These are phyloP conservation scores for Geotrichum aggregatum DNA, from an alignment of 1,139 yeast species.

Conservation along the genomic window DNA sequence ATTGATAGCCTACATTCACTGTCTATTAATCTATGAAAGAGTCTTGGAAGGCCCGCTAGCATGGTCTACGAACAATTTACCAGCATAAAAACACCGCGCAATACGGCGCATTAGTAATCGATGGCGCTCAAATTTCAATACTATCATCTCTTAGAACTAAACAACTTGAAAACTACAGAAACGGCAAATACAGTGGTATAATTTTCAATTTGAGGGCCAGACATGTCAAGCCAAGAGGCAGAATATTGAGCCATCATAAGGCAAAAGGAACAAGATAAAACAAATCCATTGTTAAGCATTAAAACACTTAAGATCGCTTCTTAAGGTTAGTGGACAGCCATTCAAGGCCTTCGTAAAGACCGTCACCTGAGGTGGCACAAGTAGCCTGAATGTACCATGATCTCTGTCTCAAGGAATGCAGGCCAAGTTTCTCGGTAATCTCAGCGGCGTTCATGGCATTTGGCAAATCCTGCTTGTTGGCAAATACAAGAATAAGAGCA, in stretches of 20 bases:
- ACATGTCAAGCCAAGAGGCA: neutral
- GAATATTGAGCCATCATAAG: neutral
- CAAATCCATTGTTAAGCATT: constrained; percentile 7
- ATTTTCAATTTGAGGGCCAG: neutral
- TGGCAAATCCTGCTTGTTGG: constrained; percentile 87
- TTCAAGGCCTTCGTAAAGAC: constrained; percentile 83
- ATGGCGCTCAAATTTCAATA: too few relatives aligned
- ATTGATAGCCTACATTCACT: too few relatives aligned
- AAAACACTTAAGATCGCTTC: constrained; percentile 39
- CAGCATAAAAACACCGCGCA: too few relatives aligned
- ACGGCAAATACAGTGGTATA: neutral
- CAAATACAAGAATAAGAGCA: constrained; percentile 76
- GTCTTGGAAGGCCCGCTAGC: too few relatives aligned
- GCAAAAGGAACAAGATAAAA: constrained; percentile 1
- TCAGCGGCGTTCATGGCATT: constrained; percentile 89
- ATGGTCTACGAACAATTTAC: too few relatives aligned
- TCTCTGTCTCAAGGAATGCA: constrained; percentile 78
- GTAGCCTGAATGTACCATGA: constrained; percentile 90
- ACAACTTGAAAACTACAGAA: neutral
- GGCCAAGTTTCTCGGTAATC: constrained; percentile 77
- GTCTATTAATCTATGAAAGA: too few relatives aligned
- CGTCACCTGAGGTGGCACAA: constrained; percentile 89
- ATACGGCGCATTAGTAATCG: too few relatives aligned
- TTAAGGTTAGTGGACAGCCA: constrained; percentile 61
- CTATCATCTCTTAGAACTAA: neutral